phyloP scores from a whole-genome alignment of 257 asterid genomes.

The Echites panduratus region DNA sequence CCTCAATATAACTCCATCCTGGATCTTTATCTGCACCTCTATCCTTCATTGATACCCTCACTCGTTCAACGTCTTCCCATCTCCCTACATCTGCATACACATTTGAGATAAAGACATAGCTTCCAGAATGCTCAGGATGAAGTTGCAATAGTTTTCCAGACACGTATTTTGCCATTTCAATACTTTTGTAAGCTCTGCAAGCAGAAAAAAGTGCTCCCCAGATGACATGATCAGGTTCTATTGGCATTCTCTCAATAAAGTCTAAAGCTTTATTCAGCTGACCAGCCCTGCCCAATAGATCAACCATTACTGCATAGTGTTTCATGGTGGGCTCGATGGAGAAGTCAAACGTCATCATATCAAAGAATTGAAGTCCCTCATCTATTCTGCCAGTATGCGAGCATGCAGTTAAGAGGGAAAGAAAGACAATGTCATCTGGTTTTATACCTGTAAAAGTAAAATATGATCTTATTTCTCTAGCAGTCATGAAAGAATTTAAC shows the following conservation, averaged over 20 bases:
- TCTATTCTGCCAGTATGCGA: slow-evolving; percentile 38
- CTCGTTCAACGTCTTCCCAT: slow-evolving; percentile 41
- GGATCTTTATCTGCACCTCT: slow-evolving; percentile 33
- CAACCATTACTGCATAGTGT: slow-evolving; percentile 38
- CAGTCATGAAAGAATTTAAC: not conserved
- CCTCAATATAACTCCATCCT: slow-evolving; percentile 44
- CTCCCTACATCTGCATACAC: slow-evolving; percentile 28
- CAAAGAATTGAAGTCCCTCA: slow-evolving; percentile 31
- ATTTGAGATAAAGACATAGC: slow-evolving; percentile 37
- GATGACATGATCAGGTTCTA: slow-evolving; percentile 31
- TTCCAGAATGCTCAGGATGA: slow-evolving; percentile 37
- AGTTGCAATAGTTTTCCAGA: slow-evolving; percentile 32
- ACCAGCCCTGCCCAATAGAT: slow-evolving; percentile 39
- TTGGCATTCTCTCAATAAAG: slow-evolving; percentile 30
- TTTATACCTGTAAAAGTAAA: slow-evolving; percentile 23
- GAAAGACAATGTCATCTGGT: slow-evolving; percentile 35
- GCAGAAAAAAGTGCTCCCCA: slow-evolving; percentile 47
- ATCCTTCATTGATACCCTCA: slow-evolving; percentile 34
- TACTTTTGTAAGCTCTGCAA: slow-evolving; percentile 37
- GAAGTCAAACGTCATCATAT: slow-evolving; percentile 28
- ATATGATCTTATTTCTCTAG: not conserved
- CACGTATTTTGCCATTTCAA: slow-evolving; percentile 33
- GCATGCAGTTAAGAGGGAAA: slow-evolving; percentile 36
- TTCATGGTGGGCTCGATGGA: slow-evolving; percentile 30
- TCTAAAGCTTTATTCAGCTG: slow-evolving; percentile 30